Evolutionary conservation across 1,284 basidiomycete species (phyloP), one percentile per base, ranked within the genome.

Genomic region (Schizopora paradoxa): DNA sequence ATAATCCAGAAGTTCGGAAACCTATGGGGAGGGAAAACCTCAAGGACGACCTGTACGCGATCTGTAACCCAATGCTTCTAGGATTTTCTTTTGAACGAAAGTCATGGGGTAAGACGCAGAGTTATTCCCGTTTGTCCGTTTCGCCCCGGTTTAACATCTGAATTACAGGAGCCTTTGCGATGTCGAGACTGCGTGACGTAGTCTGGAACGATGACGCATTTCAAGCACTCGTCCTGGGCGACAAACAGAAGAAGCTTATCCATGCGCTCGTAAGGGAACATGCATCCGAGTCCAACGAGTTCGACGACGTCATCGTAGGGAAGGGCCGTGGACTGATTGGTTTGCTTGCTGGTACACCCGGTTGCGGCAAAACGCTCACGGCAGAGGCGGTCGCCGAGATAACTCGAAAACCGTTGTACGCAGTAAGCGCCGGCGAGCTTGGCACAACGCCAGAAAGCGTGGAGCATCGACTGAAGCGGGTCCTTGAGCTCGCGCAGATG

Each of bases 311-410:
- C 36, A 53, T 66, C 35, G 43, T 46, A 4, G 62, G 61, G 7
- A 65, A 65, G 44, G 64, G 63, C 5, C 52, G 55, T 26, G 62
- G 63, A 2, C 57, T 65, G 14, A 51, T 62, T 21, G 59, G 56
- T 5, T 47, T 61, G 3, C 52, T 61, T 16, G 54, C 56, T 19
- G 59, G 63, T 7, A 45, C 44, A 11, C 60, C 58, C 26, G 61
- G 60, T 2, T 57, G 56, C 34, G 66, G 66, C 6, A 68, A 68
- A 53, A 66, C 66, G 5, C 54, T 68, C 38, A 66, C 66, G 4
- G 65, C 63, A 2, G 66, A 68, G 51, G 63, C 64, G 4, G 54
- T 64, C 21, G 60, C 63, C 6, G 65, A 66, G 43, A 45, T 54
- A 11, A 57, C 61, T n/a, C 55, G 56, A 23, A 54, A 59, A 7